phyloP scores from a whole-genome alignment of 805 yeast genomes.

The Wickerhamomyces mucosus region DNA sequence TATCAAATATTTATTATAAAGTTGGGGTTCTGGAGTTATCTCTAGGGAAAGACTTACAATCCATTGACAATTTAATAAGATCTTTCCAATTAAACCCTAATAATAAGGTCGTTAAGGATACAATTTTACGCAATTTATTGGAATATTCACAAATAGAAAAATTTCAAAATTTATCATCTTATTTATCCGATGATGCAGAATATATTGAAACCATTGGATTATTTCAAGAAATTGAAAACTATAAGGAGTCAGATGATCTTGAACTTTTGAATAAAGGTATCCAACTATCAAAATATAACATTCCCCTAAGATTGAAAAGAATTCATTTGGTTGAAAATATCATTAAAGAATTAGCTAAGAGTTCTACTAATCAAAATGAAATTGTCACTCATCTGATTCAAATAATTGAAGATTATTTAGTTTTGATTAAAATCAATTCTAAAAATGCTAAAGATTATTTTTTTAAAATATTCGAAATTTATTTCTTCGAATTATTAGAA shows the following conservation, averaged over 20 bases:
- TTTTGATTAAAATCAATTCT: slow-evolving; percentile 18
- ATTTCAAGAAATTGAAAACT: slow-evolving; percentile 11
- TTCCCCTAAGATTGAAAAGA: slow-evolving; percentile 23
- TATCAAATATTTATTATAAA: slow-evolving; percentile 44
- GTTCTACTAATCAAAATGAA: slow-evolving; percentile 13
- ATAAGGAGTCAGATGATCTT: slow-evolving; percentile 21
- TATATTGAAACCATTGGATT: slow-evolving; percentile 9
- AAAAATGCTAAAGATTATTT: slow-evolving; percentile 20
- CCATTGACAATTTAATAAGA: slow-evolving; percentile 41
- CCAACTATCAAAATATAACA: slow-evolving; percentile 34
- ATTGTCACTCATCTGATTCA: slow-evolving; percentile 10
- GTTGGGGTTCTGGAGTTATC: slow-evolving; percentile 53
- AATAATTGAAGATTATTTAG: slow-evolving; percentile 17
- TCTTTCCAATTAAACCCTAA: slow-evolving; percentile 33
- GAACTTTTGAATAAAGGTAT: slow-evolving; percentile 25
- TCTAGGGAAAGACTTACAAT: slow-evolving; percentile 41
- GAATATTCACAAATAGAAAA: slow-evolving; percentile 43
- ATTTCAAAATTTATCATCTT: slow-evolving; percentile 6
- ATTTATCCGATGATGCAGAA: slow-evolving; percentile 7
- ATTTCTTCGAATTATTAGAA: slow-evolving; percentile 42
- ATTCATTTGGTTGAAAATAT: slow-evolving; percentile 21
- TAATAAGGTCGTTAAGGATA: slow-evolving; percentile 36
- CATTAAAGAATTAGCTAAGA: slow-evolving; percentile 7
- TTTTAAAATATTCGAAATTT: slow-evolving; percentile 26
- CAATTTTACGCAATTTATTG: slow-evolving; percentile 23